Evolutionary conservation across 1,284 basidiomycete genomes (phyloP).

Genomic region (Mycosarcoma maydis): DNA sequence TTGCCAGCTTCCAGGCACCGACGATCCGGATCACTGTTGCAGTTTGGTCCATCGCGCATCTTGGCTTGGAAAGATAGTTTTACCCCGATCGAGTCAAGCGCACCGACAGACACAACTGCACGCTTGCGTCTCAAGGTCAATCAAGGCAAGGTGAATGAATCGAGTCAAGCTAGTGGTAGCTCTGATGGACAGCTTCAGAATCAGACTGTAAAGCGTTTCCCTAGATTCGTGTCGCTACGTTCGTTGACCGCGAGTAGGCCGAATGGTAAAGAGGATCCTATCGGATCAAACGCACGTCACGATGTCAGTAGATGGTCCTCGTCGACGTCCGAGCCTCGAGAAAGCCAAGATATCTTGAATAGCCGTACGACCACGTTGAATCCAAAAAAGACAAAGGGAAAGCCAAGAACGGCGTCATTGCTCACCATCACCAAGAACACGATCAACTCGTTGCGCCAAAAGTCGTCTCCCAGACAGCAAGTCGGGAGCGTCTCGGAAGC

Average conservation of each 20-base stretch:
- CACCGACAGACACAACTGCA: no score
- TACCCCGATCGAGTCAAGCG: not conserved
- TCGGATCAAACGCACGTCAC: no score
- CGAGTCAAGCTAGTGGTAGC: no score
- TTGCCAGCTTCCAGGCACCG: conserved; percentile 7
- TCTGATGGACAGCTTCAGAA: no score
- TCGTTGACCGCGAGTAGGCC: conserved; percentile 2
- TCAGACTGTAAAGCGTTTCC: conserved; percentile 7
- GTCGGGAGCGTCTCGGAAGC: conserved; percentile 2
- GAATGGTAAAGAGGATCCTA: not conserved
- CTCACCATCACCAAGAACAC: conserved; percentile 23
- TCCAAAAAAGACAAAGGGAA: conserved; percentile 8
- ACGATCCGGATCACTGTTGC: conserved; percentile 29
- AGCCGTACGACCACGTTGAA: no score
- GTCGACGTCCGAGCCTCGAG: no score
- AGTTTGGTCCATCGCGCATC: conserved; percentile 19
- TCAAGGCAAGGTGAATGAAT: no score
- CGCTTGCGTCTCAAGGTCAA: no score
- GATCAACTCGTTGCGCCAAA: conserved; percentile 12
- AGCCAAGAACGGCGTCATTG: conserved; percentile 15
- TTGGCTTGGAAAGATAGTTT: conserved; percentile 22
- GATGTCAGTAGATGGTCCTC: no score
- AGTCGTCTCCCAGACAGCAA: not conserved
- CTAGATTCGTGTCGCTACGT: conserved; percentile 22
- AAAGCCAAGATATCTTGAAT: no score